Evolutionary conservation across 1,284 basidiomycete species (phyloP).

Genomic region (Cutaneotrichosporon dermatis): DNA sequence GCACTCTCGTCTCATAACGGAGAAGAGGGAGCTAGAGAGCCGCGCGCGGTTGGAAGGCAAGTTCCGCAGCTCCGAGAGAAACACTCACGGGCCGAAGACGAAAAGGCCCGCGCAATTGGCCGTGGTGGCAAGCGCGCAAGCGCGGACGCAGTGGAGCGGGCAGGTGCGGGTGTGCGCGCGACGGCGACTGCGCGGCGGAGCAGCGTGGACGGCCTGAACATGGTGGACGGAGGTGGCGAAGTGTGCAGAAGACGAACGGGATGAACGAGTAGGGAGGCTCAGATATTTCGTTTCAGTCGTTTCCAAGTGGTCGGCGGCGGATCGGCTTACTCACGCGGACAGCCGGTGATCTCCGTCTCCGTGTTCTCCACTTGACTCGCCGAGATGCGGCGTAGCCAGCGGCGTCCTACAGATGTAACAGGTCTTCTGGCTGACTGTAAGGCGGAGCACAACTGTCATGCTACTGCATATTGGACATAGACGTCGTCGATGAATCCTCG

Average conservation of each 20-base stretch:
- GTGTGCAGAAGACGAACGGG: background rate
- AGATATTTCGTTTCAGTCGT: background rate
- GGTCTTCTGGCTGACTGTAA: too few species aligned
- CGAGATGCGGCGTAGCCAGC: background rate
- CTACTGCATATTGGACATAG: too few species aligned
- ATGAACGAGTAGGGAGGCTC: background rate
- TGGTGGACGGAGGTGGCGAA: background rate
- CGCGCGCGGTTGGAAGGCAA: too few species aligned
- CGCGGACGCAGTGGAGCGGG: background rate
- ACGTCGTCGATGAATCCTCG: too few species aligned
- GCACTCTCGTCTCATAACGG: too few species aligned
- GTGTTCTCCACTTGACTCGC: background rate
- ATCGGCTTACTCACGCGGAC: too few species aligned
- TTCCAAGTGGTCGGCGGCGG: background rate
- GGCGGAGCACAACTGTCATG: too few species aligned
- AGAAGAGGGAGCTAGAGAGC: too few species aligned
- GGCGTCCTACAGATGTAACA: too few species aligned
- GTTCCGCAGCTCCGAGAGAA: too few species aligned
- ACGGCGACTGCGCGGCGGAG: slow-evolving; percentile 4
- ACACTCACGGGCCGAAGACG: slow-evolving; percentile 1
- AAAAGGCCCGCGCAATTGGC: background rate
- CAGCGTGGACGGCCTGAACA: slow-evolving; percentile 1
- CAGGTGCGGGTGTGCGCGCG: background rate
- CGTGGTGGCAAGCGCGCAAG: background rate
- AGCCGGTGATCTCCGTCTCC: background rate